These are phyloP conservation scores for Vitellaria paradoxa DNA, from an alignment of 179 eudicot genomes.

Conservation along the genomic window DNA sequence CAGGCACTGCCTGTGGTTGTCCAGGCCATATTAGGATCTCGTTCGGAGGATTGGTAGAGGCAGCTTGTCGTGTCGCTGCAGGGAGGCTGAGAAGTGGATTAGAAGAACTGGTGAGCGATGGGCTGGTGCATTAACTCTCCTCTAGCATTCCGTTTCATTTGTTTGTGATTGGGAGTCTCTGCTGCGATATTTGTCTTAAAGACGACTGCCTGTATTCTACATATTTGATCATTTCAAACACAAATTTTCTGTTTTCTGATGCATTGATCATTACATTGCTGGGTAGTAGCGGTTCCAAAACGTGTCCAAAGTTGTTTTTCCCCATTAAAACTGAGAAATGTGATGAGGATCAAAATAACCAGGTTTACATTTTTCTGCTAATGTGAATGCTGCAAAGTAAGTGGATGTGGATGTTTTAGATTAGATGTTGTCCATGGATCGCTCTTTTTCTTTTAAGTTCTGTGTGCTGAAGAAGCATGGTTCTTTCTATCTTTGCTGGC, in stretches of 20 bases:
- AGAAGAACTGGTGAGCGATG: slow-evolving; percentile 69
- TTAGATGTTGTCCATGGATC: too few species aligned
- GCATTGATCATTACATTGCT: slow-evolving; percentile 13
- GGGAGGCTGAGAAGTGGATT: slow-evolving; percentile 73
- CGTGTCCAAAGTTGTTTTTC: background rate
- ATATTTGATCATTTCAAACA: too few species aligned
- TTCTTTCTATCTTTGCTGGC: too few species aligned
- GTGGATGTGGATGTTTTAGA: too few species aligned
- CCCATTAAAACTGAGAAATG: slow-evolving; percentile 13
- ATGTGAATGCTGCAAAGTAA: background rate
- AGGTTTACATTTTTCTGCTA: slow-evolving; percentile 9
- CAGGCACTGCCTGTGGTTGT: slow-evolving; percentile 82
- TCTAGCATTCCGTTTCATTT: background rate
- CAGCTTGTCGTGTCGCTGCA: slow-evolving; percentile 63
- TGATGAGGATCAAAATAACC: background rate
- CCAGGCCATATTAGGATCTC: slow-evolving; percentile 77
- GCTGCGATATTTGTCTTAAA: background rate
- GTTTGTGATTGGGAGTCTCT: too few species aligned
- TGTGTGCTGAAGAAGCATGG: too few species aligned
- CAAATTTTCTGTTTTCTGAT: background rate
- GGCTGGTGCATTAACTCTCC: slow-evolving; percentile 43
- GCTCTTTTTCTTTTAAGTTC: too few species aligned
- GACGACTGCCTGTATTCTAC: slow-evolving; percentile 5
- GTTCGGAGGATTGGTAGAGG: slow-evolving; percentile 71
- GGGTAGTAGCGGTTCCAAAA: background rate